Conservation (phyloP, 805 yeast genomes). For the Isabelozyma pseudorhagii region DNA sequence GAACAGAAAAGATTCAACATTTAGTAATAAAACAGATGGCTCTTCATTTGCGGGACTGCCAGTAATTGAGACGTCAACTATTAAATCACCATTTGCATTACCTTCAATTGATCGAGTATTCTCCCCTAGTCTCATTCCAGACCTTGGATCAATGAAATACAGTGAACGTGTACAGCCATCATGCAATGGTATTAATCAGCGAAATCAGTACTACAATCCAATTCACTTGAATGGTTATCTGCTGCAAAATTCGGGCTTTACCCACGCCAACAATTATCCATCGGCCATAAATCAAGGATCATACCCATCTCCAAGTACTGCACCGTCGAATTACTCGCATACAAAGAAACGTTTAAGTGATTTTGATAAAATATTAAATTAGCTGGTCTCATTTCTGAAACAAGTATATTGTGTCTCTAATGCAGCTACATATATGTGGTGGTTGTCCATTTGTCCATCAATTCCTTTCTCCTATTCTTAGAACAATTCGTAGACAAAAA, state of each 20-base stretch:
- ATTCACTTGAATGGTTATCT: background rate
- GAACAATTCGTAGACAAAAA: background rate
- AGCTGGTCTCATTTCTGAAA: background rate
- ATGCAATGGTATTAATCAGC: background rate
- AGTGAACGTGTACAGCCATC: background rate
- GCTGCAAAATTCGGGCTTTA: background rate
- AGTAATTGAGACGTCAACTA: background rate
- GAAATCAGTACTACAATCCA: background rate
- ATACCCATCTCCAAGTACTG: background rate
- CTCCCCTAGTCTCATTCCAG: background rate
- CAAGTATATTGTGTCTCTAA: too few relatives aligned
- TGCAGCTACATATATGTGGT: too few relatives aligned
- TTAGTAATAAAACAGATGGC: background rate
- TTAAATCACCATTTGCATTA: background rate
- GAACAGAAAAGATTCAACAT: background rate
- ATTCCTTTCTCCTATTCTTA: too few relatives aligned
- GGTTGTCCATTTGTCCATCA: too few relatives aligned
- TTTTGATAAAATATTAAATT: constrained; percentile 7
- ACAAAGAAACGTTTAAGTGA: constrained; percentile 2
- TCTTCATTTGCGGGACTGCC: background rate
- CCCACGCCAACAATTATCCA: background rate
- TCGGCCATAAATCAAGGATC: background rate
- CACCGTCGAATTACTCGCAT: background rate
- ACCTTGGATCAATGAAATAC: background rate
- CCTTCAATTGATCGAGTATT: constrained; percentile 1